These are phyloP conservation scores for Dunaliella primolecta DNA, from an alignment of 139 green algal genomes.

Conservation along the genomic window DNA sequence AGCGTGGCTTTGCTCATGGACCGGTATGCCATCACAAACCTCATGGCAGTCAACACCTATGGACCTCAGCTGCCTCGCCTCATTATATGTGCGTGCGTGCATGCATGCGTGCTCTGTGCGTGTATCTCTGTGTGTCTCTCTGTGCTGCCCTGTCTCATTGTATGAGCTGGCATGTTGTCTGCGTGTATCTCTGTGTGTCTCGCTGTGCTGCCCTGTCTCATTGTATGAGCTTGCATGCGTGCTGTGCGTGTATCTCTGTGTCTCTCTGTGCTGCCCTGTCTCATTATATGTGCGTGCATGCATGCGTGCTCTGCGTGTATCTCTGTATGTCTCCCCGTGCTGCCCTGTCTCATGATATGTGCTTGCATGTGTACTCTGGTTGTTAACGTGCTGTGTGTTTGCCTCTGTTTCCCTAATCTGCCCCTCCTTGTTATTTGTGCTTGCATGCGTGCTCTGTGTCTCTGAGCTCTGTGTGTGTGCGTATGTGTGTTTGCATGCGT, in stretches of 20 bases:
- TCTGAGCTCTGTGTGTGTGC: too few species aligned
- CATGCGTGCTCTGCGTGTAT: not conserved
- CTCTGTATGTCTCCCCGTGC: not conserved
- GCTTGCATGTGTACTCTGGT: not conserved
- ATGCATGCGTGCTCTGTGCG: not conserved
- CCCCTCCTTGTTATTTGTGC: too few species aligned
- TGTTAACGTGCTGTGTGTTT: not conserved
- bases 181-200: not conserved
- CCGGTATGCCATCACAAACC: slow-evolving; percentile 27
- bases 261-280: not conserved
- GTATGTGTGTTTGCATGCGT: not conserved
- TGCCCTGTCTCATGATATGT: too few species aligned
- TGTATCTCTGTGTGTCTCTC: not conserved
- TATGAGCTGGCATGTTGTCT: too few species aligned
- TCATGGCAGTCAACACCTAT: slow-evolving; percentile 35
- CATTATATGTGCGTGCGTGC: slow-evolving; percentile 31
- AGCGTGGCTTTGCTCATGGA: slow-evolving; percentile 20
- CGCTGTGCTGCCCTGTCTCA: too few species aligned
- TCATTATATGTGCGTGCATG: not conserved
- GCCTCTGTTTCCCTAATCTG: not conserved
- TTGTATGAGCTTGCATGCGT: not conserved
- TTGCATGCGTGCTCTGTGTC: too few species aligned
- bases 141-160: too few species aligned
- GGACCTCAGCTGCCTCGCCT: slow-evolving; percentile 29
- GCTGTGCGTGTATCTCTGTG: not conserved